Base-by-base conservation (phyloP, 2,329 filamentous ascomycete species). In the Fusarium xyrophilum region DNA sequence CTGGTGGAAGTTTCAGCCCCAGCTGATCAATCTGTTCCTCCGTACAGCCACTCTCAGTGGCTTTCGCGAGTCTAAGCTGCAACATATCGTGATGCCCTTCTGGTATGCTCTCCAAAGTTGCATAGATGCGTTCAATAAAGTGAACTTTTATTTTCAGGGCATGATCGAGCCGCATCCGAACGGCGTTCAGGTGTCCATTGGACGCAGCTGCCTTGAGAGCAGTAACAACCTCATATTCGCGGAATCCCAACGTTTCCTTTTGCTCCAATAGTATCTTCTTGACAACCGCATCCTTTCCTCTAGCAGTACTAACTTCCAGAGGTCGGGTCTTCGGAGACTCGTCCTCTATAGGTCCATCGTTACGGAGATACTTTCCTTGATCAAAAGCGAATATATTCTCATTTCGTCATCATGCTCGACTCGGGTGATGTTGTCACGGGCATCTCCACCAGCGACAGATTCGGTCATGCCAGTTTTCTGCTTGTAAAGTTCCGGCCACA, bases 391-490 rank as follows among this genome's bases (percentile, higher is more conserved):
- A 1, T 2, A 48, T 9, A 1, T 30, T 9, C 4, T 9, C 4
- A 30, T 21, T 14, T 9, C 9, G 7, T 38, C 42, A n/a, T 32
- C 32, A 9, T 6, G 6, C 25, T 56, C 53, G 1, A 56, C 9
- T 32, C 8, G n/a, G 5, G 32, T 56, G 9, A 13, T 25, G 3
- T 28, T 13, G 19, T 27, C 39, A 32, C 6, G 6, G 12, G n/a
- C 4, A 23, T 42, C 19, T 21, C 7, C 8, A 4, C 12, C 19
- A 21, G 15, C 5, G 3, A 6, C n/a, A 30, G 15, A 2, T 23
- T 42, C 27, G 12, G 17, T 0, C 17, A 6, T 27, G 12, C 5
- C 7, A 11, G 2, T 1, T 9, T 2, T 17, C 33, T 11, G 19
- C 10, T 50, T 35, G 21, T 15, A 19, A n/a, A 50, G 27, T 2